Base-by-base conservation (phyloP, 1,284 basidiomycete species). In the Ganoderma sp. region DNA sequence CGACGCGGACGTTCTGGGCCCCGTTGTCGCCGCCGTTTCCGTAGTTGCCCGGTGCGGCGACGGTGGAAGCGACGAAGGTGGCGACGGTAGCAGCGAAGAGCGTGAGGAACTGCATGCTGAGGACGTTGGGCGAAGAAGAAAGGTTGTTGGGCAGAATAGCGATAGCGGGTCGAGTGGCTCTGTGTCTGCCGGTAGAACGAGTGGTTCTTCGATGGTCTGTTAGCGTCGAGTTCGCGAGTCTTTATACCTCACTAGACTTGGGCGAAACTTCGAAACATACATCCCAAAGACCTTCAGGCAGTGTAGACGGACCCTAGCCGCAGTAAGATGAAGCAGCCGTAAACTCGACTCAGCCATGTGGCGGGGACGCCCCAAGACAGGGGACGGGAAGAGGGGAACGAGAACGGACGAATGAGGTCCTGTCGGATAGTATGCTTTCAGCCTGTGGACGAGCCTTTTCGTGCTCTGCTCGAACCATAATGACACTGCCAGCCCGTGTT, bases 1-100 rank as follows among this genome's bases (percentile, higher is more conserved):
- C 56, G 17, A 58, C 56, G 9, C 37, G 56, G 56, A 58, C 56
- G 34, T n/a, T 58, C 56, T 58, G 19, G 37, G 32, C 52, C 52
- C 52, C 52, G 32, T 19, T 32, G 28, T 56, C 15, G 28, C 22
- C 17, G 50, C 25, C 50, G 50, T 52, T 22, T 12, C 17, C 22
- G 9, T 14, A 14, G 9, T 52, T 52, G 34, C 56, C 34, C 5
- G 32, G 56, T 22, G 32, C 56, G 2, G 56, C 56, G n/a, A 39
- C 19, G 15, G 56, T 19, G 56, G 22, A 19, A 2, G 37, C n/a
- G 37, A 34, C 32, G 56, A 39, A n/a, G n/a, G 34, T 22, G 28
- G 54, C 54, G n/a, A 58, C 3, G 56, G 34, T 19, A 58, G 34
- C 34, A 22, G 56, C 34, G 56, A 58, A 8, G 37, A 58, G 34